Base-by-base conservation (phyloP, 257 asterid genomes). In the Solanum corneliomulleri region DNA sequence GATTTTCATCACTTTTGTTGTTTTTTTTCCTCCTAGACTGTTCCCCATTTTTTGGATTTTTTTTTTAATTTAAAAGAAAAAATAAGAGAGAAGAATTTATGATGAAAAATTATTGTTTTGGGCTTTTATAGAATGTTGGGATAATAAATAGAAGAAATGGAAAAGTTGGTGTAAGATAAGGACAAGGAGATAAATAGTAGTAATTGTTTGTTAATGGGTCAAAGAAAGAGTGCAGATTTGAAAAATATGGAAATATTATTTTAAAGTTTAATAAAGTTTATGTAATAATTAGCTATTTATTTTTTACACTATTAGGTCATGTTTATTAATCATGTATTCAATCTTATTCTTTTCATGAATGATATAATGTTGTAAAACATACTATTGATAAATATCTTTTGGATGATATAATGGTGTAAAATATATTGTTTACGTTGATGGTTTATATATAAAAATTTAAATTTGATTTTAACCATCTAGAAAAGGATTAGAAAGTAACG, bases 1-100 rank as follows among this genome's bases (percentile, higher is more conserved):
- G 82, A 96, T 91, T 85, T 94, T 96, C 99, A 96, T 96, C 21
- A 96, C 95, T 56, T 93, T 94, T 12, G 95, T 87, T 11, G 91
- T 89, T 90, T 81, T 94, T 84, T 89, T 95, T 39, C 94, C 93
- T 41, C 98, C 97, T 31, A 95, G 92, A 88, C 92, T 94, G 77
- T 96, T 96, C 52, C 99, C 99, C 99, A 96, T 16, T 16, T 20
- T 42, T 4, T 45, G 52, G 16, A 1, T 6, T 49, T 49, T 6
- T 13, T 21, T 9, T 0, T n/a, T 11, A 9, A 1, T 18, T 15
- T 66, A 25, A 66, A 13, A 42, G 31, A 7, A 37, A 66, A 64
- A 64, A n/a, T 84, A 64, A 37, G 75, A 62, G 10, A 82, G 11
- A 4, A 62, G 31, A 23, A 10, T 18, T 3, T 62, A 60, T 25